phyloP scores from a whole-genome alignment of 108 stramenopile species.

The Pseudonitzschia pungens region DNA sequence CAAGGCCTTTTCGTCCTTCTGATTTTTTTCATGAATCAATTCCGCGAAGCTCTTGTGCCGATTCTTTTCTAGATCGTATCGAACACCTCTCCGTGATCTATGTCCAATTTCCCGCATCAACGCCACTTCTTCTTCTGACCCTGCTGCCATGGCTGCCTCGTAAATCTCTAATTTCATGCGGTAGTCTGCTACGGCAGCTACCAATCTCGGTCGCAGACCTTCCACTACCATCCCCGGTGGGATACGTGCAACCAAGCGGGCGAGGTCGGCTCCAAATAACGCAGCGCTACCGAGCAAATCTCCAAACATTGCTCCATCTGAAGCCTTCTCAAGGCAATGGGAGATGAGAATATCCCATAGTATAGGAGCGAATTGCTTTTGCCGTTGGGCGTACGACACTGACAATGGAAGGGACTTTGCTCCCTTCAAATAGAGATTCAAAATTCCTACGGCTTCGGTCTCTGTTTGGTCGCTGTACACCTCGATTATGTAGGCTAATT shows the following conservation, averaged over 20 bases:
- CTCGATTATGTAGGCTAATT: slow-evolving; percentile 81
- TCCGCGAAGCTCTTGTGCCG: slow-evolving; percentile 8
- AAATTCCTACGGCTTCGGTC: slow-evolving; percentile 48
- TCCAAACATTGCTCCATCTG: slow-evolving; percentile 66
- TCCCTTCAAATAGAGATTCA: slow-evolving; percentile 71
- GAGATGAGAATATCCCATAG: slow-evolving; percentile 73
- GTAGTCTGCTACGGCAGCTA: slow-evolving; percentile 82
- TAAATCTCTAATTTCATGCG: slow-evolving; percentile 75
- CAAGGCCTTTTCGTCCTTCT: not conserved
- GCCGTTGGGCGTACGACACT: slow-evolving; percentile 74
- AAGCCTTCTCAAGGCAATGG: slow-evolving; percentile 49
- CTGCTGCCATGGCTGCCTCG: slow-evolving; percentile 47
- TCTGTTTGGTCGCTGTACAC: slow-evolving; percentile 52
- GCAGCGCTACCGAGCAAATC: slow-evolving; percentile 79
- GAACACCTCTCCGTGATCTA: slow-evolving; percentile 59
- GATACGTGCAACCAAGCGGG: slow-evolving; percentile 63
- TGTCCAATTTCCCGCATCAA: slow-evolving; percentile 67
- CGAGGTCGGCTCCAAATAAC: slow-evolving; percentile 70
- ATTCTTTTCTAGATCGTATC: slow-evolving; percentile 22
- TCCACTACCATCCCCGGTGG: slow-evolving; percentile 79
- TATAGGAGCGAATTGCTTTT: slow-evolving; percentile 40
- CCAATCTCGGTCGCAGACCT: slow-evolving; percentile 74
- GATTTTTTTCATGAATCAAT: slow-evolving; percentile 8
- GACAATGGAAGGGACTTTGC: slow-evolving; percentile 62
- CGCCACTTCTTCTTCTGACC: slow-evolving; percentile 52